Evolutionary conservation across 305 asterid genomes (phyloP).

Genomic region (Fraxinus albicans): DNA sequence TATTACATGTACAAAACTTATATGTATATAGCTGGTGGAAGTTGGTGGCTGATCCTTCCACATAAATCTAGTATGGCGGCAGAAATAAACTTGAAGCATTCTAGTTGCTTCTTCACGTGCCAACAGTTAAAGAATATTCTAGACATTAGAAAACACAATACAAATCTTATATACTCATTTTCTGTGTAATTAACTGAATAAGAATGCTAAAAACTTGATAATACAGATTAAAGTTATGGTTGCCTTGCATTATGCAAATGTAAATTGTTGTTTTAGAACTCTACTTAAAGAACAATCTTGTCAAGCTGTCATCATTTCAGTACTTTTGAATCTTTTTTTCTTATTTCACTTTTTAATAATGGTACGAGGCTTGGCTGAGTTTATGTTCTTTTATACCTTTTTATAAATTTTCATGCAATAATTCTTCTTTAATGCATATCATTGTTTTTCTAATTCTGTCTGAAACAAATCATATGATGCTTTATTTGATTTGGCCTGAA

Average conservation of each 20-base stretch:
- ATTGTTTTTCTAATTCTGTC: not conserved
- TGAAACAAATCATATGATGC: not conserved
- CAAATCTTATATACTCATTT: not conserved
- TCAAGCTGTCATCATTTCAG: not conserved
- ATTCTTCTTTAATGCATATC: not conserved
- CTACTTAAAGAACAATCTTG: not conserved
- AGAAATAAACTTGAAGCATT: not conserved
- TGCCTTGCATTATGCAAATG: not conserved
- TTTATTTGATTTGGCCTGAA: not conserved
- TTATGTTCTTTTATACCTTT: not conserved
- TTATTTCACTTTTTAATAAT: not conserved
- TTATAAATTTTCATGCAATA: not conserved
- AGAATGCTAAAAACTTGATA: not conserved
- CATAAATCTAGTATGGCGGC: not conserved
- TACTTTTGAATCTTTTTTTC: not conserved
- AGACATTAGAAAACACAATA: not conserved
- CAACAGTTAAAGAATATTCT: not conserved
- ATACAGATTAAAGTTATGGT: not conserved
- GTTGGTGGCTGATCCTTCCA: not conserved
- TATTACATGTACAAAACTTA: not conserved
- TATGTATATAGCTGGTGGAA: not conserved
- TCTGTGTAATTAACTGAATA: not conserved
- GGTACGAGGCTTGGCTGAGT: not conserved
- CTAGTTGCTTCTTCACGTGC: not conserved
- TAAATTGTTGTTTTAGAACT: not conserved